Percentiles rank a stretch among this genome's conserved stretches.
Evolutionary conservation across 1,139 yeast species (phyloP).

Genomic region (Yamadazyma membranifaciens): DNA sequence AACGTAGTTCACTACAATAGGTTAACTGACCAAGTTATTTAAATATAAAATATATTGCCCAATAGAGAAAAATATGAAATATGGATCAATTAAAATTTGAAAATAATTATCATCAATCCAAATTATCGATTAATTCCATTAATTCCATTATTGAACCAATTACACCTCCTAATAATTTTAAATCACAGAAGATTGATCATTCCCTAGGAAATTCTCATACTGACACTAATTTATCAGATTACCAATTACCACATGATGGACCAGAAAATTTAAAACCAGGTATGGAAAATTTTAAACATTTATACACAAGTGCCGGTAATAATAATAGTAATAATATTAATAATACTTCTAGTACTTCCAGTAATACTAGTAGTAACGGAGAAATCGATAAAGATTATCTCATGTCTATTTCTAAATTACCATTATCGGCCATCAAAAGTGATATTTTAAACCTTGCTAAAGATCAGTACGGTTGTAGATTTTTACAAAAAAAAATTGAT

Average conservation of each 20-base stretch:
- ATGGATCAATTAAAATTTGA: no score
- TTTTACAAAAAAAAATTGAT: constrained; percentile 46
- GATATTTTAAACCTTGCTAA: constrained; percentile 41
- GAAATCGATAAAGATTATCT: constrained; percentile 45
- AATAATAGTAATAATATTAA: neutral
- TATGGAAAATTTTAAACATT: neutral
- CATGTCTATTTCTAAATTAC: constrained; percentile 34
- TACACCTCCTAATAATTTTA: constrained; percentile 30
- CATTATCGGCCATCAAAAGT: constrained; percentile 30
- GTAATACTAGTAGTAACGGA: constrained; percentile 3
- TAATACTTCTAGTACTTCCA: neutral
- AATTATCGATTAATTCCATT: constrained; percentile 13
- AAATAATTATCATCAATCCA: constrained; percentile 10
- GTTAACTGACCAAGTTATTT: no score
- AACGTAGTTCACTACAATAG: no score
- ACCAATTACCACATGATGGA: neutral
- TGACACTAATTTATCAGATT: neutral
- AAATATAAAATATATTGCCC: no score
- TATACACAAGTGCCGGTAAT: constrained; percentile 2
- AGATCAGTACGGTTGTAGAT: constrained; percentile 50
- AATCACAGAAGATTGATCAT: neutral
- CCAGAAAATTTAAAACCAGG: neutral
- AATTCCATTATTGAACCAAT: constrained; percentile 37
- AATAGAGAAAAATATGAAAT: no score
- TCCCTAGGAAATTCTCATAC: constrained; percentile 3